Percentiles rank a stretch among this genome's conserved stretches.
These are phyloP conservation scores for Mortierella antarctica DNA, from an alignment of 192 early-diverging fungal species.

Conservation along the genomic window DNA sequence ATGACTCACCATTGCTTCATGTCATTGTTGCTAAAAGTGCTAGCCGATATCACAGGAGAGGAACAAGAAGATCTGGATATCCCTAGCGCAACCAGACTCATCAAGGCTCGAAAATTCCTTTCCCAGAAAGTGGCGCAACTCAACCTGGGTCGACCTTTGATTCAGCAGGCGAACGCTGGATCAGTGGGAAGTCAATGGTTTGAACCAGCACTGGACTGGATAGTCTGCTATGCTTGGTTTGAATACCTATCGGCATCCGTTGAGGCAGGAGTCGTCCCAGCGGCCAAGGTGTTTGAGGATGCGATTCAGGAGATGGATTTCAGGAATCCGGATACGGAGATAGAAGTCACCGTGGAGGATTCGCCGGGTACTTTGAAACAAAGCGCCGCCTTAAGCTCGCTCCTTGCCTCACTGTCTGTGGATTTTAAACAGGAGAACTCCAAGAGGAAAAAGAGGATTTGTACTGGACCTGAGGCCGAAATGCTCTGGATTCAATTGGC, in stretches of 20 bases:
- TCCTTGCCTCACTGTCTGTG: conserved; percentile 7
- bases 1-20: too few species aligned
- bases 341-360: conserved; percentile 4
- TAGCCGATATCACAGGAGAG: conserved; percentile 11
- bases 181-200: conserved; percentile 34
- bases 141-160: conserved; percentile 19
- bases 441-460: conserved; percentile 24
- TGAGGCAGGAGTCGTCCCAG: conserved; percentile 34
- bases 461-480: conserved; percentile 32
- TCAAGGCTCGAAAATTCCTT: conserved; percentile 56
- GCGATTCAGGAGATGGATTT: conserved; percentile 42
- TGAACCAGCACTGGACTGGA: conserved; percentile 36
- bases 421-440: conserved; percentile 14
- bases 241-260: conserved; percentile 49
- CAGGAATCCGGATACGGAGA: conserved; percentile 32
- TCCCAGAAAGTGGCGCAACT: conserved; percentile 56
- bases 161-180: not conserved
- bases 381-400: not conserved
- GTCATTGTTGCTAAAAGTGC: not conserved
- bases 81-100: conserved; percentile 41
- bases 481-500: conserved; percentile 43
- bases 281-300: conserved; percentile 53
- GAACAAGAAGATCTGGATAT: not conserved
- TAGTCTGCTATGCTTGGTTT: conserved; percentile 58
- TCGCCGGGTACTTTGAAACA: not conserved